Base-by-base conservation (phyloP, 1,284 basidiomycete genomes). In the Pseudozyma sp. region DNA sequence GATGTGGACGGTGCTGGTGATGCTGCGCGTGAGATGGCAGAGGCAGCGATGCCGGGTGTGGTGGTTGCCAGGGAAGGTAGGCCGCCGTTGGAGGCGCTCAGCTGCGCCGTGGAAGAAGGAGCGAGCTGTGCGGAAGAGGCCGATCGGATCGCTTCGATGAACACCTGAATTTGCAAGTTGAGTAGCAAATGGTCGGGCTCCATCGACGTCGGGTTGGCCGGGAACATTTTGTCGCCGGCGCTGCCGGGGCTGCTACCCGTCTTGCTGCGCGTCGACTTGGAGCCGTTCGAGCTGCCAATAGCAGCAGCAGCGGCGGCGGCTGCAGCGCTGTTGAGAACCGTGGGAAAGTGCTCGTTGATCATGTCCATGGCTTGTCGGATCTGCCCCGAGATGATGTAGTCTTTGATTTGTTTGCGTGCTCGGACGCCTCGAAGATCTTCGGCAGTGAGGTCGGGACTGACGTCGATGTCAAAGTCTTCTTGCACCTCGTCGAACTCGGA, bases 81-180 rank as follows among this genome's bases (percentile, higher is more conserved):
- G 9, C 54, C 44, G 30, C 59, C 49, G 29, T 47, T 54, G 4
- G 63, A 63, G 10, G 50, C 43, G n/a, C 39, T 37, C 3, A 68
- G 35, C 14, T 61, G 58, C 11, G 42, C 17, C 7, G 49, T 35
- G n/a, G 46, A 46, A 24, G 56, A 7, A 7, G 46, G 52, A 24
- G 54, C 44, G 8, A 70, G 54, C 17, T 68, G 61, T 7, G 71
- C 59, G 17, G 73, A 49, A 16, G 74, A 74, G 1, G 73, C 74
- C 0, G 91, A 90, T 35, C 93, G 90, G 68, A 92, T 90, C 8
- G 90, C 88, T 84, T 95, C 93, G 75, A 92, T 90, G 85, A 94
- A 94, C 0, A 89, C 88, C 47, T 92, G 89, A 39, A 94, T 91
- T 73, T 91, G 91, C 49, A 95, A 88, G 78, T 94, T 94, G 71